Conservation (phyloP, 768 basidiomycete species). For the Rhodotorula diobovata region DNA sequence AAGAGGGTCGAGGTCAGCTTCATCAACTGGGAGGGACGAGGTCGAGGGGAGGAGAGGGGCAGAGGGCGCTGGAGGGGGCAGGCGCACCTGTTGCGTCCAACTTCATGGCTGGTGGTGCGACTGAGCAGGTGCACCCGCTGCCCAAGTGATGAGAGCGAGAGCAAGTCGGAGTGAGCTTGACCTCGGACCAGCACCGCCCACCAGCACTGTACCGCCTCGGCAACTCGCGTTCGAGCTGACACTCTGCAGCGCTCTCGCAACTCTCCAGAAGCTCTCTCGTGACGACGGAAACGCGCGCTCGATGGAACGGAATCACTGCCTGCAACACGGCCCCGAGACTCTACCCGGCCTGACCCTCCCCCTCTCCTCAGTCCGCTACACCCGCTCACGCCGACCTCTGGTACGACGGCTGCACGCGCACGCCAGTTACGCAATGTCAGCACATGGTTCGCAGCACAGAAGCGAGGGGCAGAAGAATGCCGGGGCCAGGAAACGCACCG, state of each 20-base stretch:
- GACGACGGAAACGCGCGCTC: no score
- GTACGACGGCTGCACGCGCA: conserved; percentile 18
- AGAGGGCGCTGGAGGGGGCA: background rate
- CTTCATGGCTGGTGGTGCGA: conserved; percentile 20
- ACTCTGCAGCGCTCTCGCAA: background rate
- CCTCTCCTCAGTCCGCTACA: background rate
- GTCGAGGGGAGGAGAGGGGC: background rate
- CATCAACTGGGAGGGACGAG: background rate
- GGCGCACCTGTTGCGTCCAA: conserved; percentile 41
- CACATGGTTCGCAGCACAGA: no score
- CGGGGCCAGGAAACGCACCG: conserved; percentile 24
- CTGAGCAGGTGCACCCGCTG: background rate
- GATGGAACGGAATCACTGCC: background rate
- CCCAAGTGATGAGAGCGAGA: background rate
- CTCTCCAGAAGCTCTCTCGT: no score
- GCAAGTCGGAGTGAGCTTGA: background rate
- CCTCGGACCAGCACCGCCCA: background rate
- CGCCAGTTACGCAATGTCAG: background rate
- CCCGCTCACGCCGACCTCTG: conserved; percentile 16
- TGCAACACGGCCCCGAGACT: no score
- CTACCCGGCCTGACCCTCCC: background rate
- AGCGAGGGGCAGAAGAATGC: no score
- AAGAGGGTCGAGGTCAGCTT: background rate
- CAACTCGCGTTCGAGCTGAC: background rate
- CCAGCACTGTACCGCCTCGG: no score